Base-by-base conservation (phyloP, 495 filamentous ascomycete species). In the Aspergillus affinis region DNA sequence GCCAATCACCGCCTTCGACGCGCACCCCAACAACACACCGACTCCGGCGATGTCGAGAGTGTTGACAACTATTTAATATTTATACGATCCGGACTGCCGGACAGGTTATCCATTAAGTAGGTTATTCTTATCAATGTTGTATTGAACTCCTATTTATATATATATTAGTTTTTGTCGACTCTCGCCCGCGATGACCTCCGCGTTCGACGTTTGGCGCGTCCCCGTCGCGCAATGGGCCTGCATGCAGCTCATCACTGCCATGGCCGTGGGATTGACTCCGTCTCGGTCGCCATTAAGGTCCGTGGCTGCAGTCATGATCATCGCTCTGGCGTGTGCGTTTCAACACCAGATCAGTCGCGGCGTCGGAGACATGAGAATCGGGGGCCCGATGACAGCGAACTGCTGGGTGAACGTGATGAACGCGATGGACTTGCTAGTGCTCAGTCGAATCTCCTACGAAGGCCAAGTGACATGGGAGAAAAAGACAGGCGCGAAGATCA, bases 391-490 rank as follows among this genome's bases (percentile, higher is more conserved):
- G 2, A 61, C 51, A 3, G 61, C 67, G 3, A 69, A 60, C 51
- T 65, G 67, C 48, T 66, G 63, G 67, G 59, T 69, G 50, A 65
- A 63, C 20, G 67, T 69, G 13, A 45, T 69, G 8, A 69, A 69
- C 48, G 63, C 59, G 21, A 32, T 69, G 8, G 67, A 69, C 20
- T 21, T 69, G 54, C 48, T 69, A 0, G 52, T 66, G 2, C 48
- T 69, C 6, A 64, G 56, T 44, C 67, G 61, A 2, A 61, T 60
- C 13, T 64, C 61, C 0, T 62, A 62, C 51, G 58, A 60, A 2
- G 59, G 54, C 10, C 63, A 69, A 49, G 17, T 51, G 0, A 46
- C 55, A 18, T 66, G 62, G 62, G 58, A 64, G 41, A 27, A 20
- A 7, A 60, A 50, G 47, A 2, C 21, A 3, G 3, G 51, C 26